Evolutionary conservation across 1,139 yeast species (phyloP), one percentile per base, ranked within the genome.

Genomic region (Nakaseomyces sp.): DNA sequence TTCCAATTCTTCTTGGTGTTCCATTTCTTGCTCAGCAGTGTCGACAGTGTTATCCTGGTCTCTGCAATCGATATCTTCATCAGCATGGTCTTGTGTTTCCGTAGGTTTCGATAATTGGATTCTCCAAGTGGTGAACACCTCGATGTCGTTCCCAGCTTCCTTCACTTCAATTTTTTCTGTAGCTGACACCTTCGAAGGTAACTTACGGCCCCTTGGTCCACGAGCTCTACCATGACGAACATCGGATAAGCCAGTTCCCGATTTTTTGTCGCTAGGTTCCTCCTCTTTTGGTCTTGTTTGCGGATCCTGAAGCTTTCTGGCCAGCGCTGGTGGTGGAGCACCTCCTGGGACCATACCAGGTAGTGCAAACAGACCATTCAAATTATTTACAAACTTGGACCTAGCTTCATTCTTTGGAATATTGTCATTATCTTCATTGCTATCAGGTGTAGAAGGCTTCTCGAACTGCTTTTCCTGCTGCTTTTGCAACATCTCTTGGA

Each of bases 161-260:
- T 16, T 12, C 9, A 37, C 40, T 72, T 15, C 72, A 67, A 17
- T 69, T 3, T 76, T 73, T 12, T 74, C 56, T 2, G 55, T 72
- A 33, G 69, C 68, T 17, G 78, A 73, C n/a, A 68, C 63, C 46
- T 74, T 74, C 1, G 60, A 44, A 1, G 96, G 96, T 42, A 86
- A 68, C 52, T 81, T 77, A 48, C 93, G 77, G 0, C 91, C 89
- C 49, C 74, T 72, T 20, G 95, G 95, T 0, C 95, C 95, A 52
- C 69, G 77, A 0, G 81, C 80, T 52, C 95, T 73, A 24, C 72
- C 65, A 47, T 69, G 67, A 52, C 76, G 68, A 1, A 63, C 59
- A 49, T 71, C 73, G 2, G 54, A 45, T 5, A 54, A 26, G 16
- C 54, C 47, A 10, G 49, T 18, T 10, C 40, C 35, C 6, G 43